Conservation (phyloP, 1,139 yeast species). For the Kurtzmaniella quercitrusa region DNA sequence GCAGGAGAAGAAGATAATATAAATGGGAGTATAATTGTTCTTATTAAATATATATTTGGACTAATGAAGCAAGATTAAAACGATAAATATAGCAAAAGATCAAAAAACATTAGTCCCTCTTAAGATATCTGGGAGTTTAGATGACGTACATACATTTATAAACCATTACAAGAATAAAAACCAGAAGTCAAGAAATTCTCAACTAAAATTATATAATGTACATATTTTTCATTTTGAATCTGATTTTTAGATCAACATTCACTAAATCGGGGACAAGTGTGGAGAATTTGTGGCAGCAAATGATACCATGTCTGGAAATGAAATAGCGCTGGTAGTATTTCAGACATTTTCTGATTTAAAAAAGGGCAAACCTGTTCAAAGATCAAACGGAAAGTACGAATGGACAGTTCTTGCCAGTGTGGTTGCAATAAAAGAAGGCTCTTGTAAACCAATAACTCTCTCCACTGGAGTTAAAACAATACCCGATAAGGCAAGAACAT, state of each 20-base stretch:
- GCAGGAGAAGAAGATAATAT: slow-evolving; percentile 27
- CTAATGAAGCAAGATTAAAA: too few relatives aligned
- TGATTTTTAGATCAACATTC: too few relatives aligned
- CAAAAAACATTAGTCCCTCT: neutral
- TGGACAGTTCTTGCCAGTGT: slow-evolving; percentile 88
- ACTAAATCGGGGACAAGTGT: too few relatives aligned
- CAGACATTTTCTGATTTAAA: slow-evolving; percentile 27
- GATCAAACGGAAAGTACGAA: slow-evolving; percentile 65
- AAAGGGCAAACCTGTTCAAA: slow-evolving; percentile 52
- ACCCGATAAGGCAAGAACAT: slow-evolving; percentile 47
- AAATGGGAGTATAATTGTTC: too few relatives aligned
- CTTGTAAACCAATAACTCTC: slow-evolving; percentile 41
- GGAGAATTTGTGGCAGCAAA: too few relatives aligned
- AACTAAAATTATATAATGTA: too few relatives aligned
- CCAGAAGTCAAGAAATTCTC: too few relatives aligned
- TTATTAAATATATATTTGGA: too few relatives aligned
- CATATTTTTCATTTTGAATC: too few relatives aligned
- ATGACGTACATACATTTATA: too few relatives aligned
- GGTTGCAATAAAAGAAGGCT: slow-evolving; percentile 25
- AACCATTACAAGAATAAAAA: too few relatives aligned
- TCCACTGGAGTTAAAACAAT: slow-evolving; percentile 83
- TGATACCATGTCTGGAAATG: slow-evolving; percentile 10
- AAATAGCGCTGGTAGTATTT: slow-evolving; percentile 25
- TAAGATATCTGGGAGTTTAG: too few relatives aligned
- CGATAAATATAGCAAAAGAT: neutral